Conservation (phyloP, 805 yeast species). For the Zygosaccharomyces bisporus region DNA sequence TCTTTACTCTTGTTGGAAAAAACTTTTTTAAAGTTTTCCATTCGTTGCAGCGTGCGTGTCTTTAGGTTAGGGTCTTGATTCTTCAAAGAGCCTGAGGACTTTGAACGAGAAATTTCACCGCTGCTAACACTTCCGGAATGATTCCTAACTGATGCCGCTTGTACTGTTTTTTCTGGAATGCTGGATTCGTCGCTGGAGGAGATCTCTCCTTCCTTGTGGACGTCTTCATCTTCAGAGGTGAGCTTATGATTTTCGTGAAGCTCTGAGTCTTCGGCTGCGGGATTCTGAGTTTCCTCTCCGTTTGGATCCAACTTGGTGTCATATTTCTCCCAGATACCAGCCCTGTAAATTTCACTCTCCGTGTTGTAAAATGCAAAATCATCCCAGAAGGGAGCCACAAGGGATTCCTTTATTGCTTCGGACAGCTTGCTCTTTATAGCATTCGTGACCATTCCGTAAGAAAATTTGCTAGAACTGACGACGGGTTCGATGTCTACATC, state of each 20-base stretch:
- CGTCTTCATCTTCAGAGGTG: conserved; percentile 6
- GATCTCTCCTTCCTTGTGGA: conserved; percentile 1
- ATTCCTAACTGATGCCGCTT: not conserved
- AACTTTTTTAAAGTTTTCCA: conserved; percentile 19
- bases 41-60: conserved; percentile 20
- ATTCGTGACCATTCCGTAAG: conserved; percentile 74
- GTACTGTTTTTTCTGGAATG: not conserved
- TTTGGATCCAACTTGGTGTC: conserved; percentile 1
- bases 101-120: not conserved
- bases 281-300: conserved; percentile 8
- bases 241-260: conserved; percentile 9
- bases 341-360: conserved; percentile 68
- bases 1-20: conserved; percentile 25
- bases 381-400: conserved; percentile 87
- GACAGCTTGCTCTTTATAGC: conserved; percentile 72
- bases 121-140: conserved; percentile 3
- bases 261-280: conserved; percentile 1
- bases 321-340: conserved; percentile 77
- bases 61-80: conserved; percentile 12
- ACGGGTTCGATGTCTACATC: conserved; percentile 81
- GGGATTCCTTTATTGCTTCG: conserved; percentile 71
- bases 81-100: conserved; percentile 5
- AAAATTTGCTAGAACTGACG: conserved; percentile 78
- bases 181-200: not conserved
- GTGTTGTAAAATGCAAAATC: conserved; percentile 73